phyloP scores from a whole-genome alignment of 1,284 basidiomycete species.

The Wolfiporia cocos region DNA sequence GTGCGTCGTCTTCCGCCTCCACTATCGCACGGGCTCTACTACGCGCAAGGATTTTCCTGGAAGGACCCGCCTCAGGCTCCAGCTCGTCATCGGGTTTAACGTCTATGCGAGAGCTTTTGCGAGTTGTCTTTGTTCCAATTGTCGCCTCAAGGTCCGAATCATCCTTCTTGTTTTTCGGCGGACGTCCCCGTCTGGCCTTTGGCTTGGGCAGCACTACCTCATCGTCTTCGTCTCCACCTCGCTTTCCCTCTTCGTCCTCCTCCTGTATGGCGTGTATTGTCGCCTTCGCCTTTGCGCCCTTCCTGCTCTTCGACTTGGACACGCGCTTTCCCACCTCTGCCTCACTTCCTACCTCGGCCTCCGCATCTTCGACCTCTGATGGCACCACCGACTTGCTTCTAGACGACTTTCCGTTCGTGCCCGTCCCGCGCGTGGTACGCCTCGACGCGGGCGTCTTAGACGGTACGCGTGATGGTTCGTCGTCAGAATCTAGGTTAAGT shows the following conservation, averaged over 20 bases:
- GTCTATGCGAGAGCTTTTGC: background rate
- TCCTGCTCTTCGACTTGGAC: constrained; percentile 21
- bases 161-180: constrained; percentile 12
- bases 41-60: no score
- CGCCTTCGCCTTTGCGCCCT: constrained; percentile 21
- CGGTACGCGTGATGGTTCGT: constrained; percentile 20
- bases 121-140: background rate
- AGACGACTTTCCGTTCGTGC: constrained; percentile 17
- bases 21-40: no score
- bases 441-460: constrained; percentile 23
- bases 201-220: constrained; percentile 8
- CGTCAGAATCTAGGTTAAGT: constrained; percentile 14
- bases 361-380: constrained; percentile 22
- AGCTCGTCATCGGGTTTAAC: background rate
- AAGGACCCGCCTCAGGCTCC: background rate
- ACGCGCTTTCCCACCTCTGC: constrained; percentile 20
- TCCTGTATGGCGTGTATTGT: constrained; percentile 28
- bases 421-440: constrained; percentile 26
- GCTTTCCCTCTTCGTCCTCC: constrained; percentile 22
- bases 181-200: constrained; percentile 20
- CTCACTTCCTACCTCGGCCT: constrained; percentile 19
- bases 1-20: no score
- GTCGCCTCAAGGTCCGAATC: constrained; percentile 8
- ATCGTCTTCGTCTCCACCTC: constrained; percentile 8
- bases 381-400: constrained; percentile 12